Percentiles rank a stretch among this genome's conserved stretches.
These are phyloP conservation scores for Hamigera avellanea DNA, from an alignment of 495 filamentous ascomycete genomes.

Conservation along the genomic window DNA sequence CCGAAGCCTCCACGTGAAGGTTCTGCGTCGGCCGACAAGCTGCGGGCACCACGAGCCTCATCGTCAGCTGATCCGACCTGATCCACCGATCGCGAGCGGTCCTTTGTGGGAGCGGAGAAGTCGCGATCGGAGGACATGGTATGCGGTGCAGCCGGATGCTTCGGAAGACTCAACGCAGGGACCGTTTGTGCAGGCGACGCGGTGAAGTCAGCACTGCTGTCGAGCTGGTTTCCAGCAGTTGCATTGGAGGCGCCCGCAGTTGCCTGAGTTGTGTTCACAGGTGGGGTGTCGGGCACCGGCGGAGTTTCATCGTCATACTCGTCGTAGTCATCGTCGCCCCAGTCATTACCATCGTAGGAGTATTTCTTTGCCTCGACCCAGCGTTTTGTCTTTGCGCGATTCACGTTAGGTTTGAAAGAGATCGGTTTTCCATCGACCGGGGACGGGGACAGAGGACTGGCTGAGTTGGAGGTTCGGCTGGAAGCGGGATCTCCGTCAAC, in stretches of 20 bases:
- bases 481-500: too few relatives aligned
- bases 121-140: not conserved
- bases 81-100: constrained; percentile 31
- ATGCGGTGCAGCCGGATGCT: too few relatives aligned
- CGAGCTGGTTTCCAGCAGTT: too few relatives aligned
- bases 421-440: constrained; percentile 30
- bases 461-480: not conserved
- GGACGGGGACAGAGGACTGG: constrained; percentile 5
- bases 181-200: too few relatives aligned
- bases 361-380: constrained; percentile 87
- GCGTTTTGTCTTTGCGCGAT: constrained; percentile 82
- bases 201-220: too few relatives aligned
- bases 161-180: constrained; percentile 10
- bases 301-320: constrained; percentile 52
- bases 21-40: constrained; percentile 28
- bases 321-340: constrained; percentile 78
- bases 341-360: constrained; percentile 88
- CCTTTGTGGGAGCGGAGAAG: constrained; percentile 15
- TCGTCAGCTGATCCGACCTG: constrained; percentile 10
- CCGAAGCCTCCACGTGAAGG: constrained; percentile 17
- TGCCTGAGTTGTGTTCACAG: too few relatives aligned
- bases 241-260: too few relatives aligned
- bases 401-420: constrained; percentile 69
- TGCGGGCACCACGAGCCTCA: constrained; percentile 28
- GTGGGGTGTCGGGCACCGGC: constrained; percentile 19